Percentiles rank a stretch among this genome's conserved stretches.
Conservation (phyloP, 345 rosid species). For the Rhizophora apiculata region DNA sequence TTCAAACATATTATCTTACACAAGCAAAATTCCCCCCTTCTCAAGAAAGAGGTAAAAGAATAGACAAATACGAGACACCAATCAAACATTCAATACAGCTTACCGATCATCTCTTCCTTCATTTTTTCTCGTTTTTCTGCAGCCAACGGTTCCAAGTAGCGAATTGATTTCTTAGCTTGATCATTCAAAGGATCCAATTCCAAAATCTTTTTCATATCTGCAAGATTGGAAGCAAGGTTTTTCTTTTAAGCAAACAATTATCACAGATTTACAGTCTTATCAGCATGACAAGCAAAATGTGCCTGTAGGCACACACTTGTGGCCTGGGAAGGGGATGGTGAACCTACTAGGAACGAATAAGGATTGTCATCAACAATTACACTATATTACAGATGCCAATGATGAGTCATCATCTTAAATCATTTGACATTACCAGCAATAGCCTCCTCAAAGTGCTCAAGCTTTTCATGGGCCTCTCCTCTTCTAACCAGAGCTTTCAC, state of each 20-base stretch:
- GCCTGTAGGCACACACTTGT: too few relatives aligned
- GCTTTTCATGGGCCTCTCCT: slow-evolving; percentile 90
- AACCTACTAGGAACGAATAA: too few relatives aligned
- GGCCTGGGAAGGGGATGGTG: too few relatives aligned
- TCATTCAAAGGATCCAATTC: slow-evolving; percentile 80
- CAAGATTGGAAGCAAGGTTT: slow-evolving; percentile 4
- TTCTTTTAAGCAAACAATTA: background rate
- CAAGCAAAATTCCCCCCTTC: too few relatives aligned
- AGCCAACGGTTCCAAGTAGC: slow-evolving; percentile 78
- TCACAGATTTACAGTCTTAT: too few relatives aligned
- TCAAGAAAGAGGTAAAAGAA: too few relatives aligned
- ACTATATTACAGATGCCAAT: too few relatives aligned
- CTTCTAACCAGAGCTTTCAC: slow-evolving; percentile 72
- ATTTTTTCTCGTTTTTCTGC: slow-evolving; percentile 87
- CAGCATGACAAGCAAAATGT: background rate
- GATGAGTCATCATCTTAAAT: too few relatives aligned
- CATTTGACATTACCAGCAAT: slow-evolving; percentile 42
- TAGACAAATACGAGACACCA: background rate
- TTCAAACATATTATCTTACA: too few relatives aligned
- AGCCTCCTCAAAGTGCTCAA: slow-evolving; percentile 85
- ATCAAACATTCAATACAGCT: slow-evolving; percentile 14
- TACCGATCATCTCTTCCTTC: slow-evolving; percentile 99
- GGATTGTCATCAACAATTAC: too few relatives aligned
- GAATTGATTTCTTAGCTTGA: slow-evolving; percentile 63
- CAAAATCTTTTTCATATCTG: slow-evolving; percentile 80